Conservation (phyloP, 192 early-diverging fungal species). For the Backusella tarrabulga region DNA sequence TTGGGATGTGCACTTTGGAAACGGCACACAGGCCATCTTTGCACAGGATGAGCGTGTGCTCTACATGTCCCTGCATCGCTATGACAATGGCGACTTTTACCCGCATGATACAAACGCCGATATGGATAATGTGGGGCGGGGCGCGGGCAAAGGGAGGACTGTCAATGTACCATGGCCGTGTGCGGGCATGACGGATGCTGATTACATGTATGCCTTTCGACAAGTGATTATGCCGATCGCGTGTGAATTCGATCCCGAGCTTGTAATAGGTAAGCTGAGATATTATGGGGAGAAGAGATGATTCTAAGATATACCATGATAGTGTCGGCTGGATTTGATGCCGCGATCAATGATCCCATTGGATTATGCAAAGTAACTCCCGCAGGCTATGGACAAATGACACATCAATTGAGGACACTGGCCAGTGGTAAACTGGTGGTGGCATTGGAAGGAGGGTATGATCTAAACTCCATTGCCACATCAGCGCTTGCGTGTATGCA, state of each 20-base stretch:
- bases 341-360: constrained; percentile 78
- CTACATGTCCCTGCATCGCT: constrained; percentile 84
- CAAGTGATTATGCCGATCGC: constrained; percentile 80
- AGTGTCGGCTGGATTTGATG: constrained; percentile 92
- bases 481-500: constrained; percentile 78
- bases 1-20: constrained; percentile 97
- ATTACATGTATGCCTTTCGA: constrained; percentile 85
- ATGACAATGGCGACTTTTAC: constrained; percentile 78
- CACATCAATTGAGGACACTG: constrained; percentile 69
- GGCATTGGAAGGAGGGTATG: constrained; percentile 87
- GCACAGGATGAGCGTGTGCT: constrained; percentile 74
- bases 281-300: background rate
- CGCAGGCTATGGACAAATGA: constrained; percentile 82
- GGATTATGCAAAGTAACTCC: constrained; percentile 83
- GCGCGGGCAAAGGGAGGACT: constrained; percentile 62
- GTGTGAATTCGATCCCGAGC: constrained; percentile 76
- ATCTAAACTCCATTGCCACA: constrained; percentile 66
- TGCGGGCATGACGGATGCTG: constrained; percentile 73
- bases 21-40: constrained; percentile 87
- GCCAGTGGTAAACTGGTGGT: constrained; percentile 73
- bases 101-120: constrained; percentile 59
- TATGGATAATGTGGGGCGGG: constrained; percentile 55
- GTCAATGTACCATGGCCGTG: constrained; percentile 87
- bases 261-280: constrained; percentile 55
- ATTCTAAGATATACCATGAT: background rate